phyloP scores from a whole-genome alignment of 345 rosid genomes.

The Populus tremula region DNA sequence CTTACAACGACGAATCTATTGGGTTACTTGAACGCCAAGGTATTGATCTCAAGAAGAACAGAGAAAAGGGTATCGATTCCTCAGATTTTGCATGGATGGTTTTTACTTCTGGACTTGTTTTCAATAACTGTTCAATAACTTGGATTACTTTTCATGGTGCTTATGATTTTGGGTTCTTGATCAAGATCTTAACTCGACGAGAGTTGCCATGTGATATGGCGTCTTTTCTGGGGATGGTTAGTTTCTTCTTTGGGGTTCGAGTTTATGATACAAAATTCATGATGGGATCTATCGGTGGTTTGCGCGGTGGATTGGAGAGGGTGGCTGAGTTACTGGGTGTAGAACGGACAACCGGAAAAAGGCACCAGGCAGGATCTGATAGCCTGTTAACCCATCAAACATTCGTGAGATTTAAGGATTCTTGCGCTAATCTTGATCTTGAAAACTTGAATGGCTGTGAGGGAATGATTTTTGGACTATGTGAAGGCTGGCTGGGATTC shows the following conservation, averaged over 20 bases:
- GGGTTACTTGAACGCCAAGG: background rate
- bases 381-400: background rate
- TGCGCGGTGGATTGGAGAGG: background rate
- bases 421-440: background rate
- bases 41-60: background rate
- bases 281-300: background rate
- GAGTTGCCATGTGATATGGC: background rate
- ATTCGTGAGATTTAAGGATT: background rate
- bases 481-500: background rate
- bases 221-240: background rate
- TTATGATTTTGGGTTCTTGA: no score
- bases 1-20: background rate
- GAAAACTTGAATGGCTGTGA: background rate
- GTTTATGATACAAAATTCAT: constrained; percentile 5
- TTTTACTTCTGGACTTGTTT: background rate
- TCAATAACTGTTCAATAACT: background rate
- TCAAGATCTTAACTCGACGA: background rate
- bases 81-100: background rate
- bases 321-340: background rate
- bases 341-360: background rate
- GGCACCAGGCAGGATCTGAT: background rate
- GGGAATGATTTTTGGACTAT: background rate
- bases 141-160: constrained; percentile 6
- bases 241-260: background rate
- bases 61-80: constrained; percentile 1